Percentiles rank a stretch among this genome's conserved stretches.
Evolutionary conservation across 192 early-diverging fungal genomes (phyloP).

Genomic region (Phycomyces blakesleeanus): DNA sequence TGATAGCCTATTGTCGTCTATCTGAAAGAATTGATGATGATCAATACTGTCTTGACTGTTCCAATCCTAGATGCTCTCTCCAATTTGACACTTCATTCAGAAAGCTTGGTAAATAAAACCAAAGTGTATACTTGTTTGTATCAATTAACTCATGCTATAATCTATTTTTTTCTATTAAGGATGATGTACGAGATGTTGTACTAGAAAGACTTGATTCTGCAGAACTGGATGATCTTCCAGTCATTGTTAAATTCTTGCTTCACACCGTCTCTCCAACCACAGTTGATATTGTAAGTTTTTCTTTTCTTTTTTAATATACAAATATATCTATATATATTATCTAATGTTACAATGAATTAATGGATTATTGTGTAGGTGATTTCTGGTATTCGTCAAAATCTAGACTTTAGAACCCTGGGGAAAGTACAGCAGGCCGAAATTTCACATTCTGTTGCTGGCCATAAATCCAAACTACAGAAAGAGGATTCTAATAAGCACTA

Average conservation of each 20-base stretch:
- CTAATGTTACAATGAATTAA: not conserved
- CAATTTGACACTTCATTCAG: constrained; percentile 54
- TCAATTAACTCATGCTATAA: too few species aligned
- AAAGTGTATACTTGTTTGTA: too few species aligned
- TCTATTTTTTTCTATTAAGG: constrained; percentile 17
- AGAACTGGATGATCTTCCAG: constrained; percentile 64
- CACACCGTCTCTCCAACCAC: constrained; percentile 56
- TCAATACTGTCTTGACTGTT: constrained; percentile 56
- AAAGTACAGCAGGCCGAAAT: constrained; percentile 34
- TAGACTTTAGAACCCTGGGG: constrained; percentile 63
- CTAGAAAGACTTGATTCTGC: constrained; percentile 60
- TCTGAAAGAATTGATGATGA: constrained; percentile 57
- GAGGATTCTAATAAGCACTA: constrained; percentile 20
- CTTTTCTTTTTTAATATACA: constrained; percentile 11
- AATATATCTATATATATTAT: not conserved
- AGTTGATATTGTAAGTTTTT: constrained; percentile 33
- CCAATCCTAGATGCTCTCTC: constrained; percentile 70
- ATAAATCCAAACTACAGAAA: not conserved
- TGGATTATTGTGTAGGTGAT: constrained; percentile 33
- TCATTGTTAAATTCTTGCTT: constrained; percentile 70
- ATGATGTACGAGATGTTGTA: constrained; percentile 53
- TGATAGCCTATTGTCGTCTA: constrained; percentile 51
- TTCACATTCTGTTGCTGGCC: not conserved
- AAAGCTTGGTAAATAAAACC: constrained; percentile 34
- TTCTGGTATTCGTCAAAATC: constrained; percentile 48